These are phyloP conservation scores for Auricularia heimuer DNA, from an alignment of 768 basidiomycete genomes.

Conservation along the genomic window DNA sequence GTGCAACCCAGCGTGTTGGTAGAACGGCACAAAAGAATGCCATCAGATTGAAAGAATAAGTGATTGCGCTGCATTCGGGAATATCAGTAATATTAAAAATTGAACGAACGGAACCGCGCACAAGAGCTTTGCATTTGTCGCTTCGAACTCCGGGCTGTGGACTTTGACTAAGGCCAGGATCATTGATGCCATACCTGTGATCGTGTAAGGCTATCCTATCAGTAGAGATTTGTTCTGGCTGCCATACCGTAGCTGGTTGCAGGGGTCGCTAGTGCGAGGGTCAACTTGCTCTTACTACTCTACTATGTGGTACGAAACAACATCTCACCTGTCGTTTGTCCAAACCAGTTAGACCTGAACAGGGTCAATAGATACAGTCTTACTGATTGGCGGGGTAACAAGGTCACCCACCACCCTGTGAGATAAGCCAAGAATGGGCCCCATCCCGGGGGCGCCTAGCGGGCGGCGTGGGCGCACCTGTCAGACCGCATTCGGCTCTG, in stretches of 20 bases:
- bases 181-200: not conserved
- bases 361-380: too few relatives aligned
- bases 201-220: too few relatives aligned
- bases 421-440: constrained; percentile 5
- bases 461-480: not conserved
- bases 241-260: too few relatives aligned
- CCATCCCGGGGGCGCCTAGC: constrained; percentile 4
- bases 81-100: not conserved
- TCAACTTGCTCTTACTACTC: too few relatives aligned
- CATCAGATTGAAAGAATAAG: constrained; percentile 1
- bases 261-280: too few relatives aligned
- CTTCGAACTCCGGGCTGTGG: not conserved
- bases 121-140: not conserved
- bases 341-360: not conserved
- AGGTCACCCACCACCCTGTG: constrained; percentile 5
- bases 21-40: not conserved
- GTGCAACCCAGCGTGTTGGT: constrained; percentile 7
- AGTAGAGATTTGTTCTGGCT: too few relatives aligned
- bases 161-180: not conserved
- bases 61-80: not conserved
- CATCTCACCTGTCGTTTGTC: not conserved
- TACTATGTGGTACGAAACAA: too few relatives aligned
- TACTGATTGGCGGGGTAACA: not conserved
- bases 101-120: not conserved
- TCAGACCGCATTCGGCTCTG: not conserved